phyloP scores from a whole-genome alignment of 345 rosid genomes.

The Pistacia vera region DNA sequence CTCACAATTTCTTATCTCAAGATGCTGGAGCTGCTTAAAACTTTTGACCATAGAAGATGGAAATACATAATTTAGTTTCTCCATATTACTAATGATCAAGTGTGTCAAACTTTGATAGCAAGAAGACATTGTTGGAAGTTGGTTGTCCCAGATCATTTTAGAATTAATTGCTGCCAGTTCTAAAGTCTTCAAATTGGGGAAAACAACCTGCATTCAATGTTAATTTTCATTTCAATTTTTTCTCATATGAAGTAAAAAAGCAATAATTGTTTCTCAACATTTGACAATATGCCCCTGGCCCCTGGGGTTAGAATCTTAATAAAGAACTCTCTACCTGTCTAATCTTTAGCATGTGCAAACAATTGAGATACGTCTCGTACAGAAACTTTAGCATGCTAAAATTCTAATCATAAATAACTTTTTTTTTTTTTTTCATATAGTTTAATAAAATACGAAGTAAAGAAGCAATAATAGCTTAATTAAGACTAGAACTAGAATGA shows the following conservation, averaged over 20 bases:
- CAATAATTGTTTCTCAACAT: no score
- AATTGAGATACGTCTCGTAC: background rate
- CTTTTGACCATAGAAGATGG: background rate
- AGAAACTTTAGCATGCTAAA: no score
- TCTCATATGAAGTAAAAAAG: no score
- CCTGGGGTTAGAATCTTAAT: no score
- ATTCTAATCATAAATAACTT: no score
- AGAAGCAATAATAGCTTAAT: no score
- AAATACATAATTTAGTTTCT: background rate
- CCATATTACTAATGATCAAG: background rate
- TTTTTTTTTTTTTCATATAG: no score
- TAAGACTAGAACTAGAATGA: no score
- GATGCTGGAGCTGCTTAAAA: slow-evolving; percentile 2
- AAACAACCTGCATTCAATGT: background rate
- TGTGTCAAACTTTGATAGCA: background rate
- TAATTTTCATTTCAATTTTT: no score
- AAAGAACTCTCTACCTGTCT: no score
- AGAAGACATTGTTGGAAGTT: background rate
- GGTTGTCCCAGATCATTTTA: slow-evolving; percentile 1
- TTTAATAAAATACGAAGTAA: background rate
- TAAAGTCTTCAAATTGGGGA: slow-evolving; percentile 1
- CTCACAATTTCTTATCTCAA: background rate
- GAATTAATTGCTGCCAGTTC: background rate
- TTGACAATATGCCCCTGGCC: background rate
- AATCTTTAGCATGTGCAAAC: no score